Percentiles rank a stretch among this genome's conserved stretches.
Conservation (phyloP, 176 grass and related monocot genomes). For the Musa troglodytarum region DNA sequence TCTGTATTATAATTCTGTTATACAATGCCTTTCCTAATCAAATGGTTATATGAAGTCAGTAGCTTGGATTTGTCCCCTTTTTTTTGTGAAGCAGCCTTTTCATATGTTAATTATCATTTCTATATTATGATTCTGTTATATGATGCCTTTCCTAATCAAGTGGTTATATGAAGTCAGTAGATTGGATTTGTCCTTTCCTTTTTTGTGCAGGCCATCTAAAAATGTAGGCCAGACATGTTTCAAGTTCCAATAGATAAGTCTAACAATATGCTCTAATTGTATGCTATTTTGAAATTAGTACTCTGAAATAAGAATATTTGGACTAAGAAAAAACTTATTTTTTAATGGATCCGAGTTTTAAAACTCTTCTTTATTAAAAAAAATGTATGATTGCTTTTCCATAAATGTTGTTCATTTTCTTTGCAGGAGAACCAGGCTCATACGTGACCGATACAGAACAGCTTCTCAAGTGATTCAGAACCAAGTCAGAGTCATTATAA, state of each 20-base stretch:
- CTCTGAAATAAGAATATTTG: not conserved
- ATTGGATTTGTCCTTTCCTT: not conserved
- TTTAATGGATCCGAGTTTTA: not conserved
- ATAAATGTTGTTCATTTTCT: constrained; percentile 13
- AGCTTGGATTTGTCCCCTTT: not conserved
- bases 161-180: not conserved
- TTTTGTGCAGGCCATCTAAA: not conserved
- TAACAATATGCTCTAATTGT: not conserved
- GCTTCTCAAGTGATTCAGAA: constrained; percentile 96
- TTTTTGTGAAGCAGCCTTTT: not conserved
- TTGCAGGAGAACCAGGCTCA: constrained; percentile 90
- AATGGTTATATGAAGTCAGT: not conserved
- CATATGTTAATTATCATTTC: not conserved
- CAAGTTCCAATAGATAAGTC: not conserved
- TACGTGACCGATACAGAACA: constrained; percentile 79
- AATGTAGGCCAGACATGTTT: not conserved
- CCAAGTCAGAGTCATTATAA: constrained; percentile 49
- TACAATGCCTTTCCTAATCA: not conserved
- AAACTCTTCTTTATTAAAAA: not conserved
- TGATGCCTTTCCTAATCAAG: not conserved
- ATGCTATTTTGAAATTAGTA: too few species aligned
- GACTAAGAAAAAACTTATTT: not conserved
- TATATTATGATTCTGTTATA: not conserved
- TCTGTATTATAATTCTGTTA: not conserved
- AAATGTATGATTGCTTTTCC: not conserved